Evolutionary conservation across 345 rosid genomes (phyloP), one percentile per base, ranked within the genome.

Genomic region (Cardamine occulta): DNA sequence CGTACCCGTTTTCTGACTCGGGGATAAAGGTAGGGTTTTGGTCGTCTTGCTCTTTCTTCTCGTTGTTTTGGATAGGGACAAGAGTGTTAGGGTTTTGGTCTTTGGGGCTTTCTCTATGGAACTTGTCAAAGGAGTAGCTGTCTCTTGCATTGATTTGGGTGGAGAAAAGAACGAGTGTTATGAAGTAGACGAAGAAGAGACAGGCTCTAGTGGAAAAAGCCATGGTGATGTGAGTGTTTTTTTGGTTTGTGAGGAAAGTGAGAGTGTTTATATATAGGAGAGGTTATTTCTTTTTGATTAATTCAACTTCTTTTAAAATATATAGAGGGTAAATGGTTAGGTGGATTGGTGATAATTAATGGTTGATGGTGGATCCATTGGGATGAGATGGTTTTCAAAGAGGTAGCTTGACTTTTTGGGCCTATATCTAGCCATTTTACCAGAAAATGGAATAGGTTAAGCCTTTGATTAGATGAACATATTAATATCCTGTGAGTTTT

Each of bases 81-180:
- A 45, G 63, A 63, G 35, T 54, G 15, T 47, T 70, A 23, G 63
- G 53, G 74, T 68, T 64, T 61, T 61, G 37, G 44, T 32, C 53
- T 66, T 52, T 42, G 13, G 48, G 55, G 47, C 1, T 10, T 35
- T 45, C 58, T 77, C 70, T 66, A 11, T 76, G 40, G 54, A 78
- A 34, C 60, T 80, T 83, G 8, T 62, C 76, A 73, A 80, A 80
- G 53, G 73, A 72, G 18, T 54, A 64, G 63, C 68, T 74, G 17
- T 75, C 65, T 72, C 82, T 80, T 17, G 82, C 84, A 52, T 47
- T 66, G 74, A 32, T 78, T 54, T 68, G 82, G 21, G 65, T 9
- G 44, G 56, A 52, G 65, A 57, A 68, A 12, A 72, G 26, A 77
- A 57, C n/a, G 19, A 79, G 4, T 44, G 66, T 11, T 23, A 67